Conservation (phyloP, 2,329 filamentous ascomycete species). For the Fusarium decemcellulare region DNA sequence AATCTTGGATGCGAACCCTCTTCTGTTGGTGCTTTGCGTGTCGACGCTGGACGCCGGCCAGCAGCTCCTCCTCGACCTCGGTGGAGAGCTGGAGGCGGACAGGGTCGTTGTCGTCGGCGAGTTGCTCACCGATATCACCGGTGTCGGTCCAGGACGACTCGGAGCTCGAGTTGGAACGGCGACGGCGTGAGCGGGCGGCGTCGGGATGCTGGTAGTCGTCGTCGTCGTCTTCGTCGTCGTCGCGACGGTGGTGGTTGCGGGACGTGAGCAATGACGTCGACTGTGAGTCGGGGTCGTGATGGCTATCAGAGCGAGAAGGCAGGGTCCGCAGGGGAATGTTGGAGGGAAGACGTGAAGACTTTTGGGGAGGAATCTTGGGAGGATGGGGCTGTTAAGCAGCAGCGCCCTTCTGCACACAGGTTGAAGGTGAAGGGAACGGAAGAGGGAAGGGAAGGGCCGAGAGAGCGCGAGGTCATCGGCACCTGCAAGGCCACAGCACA, state of each 20-base stretch:
- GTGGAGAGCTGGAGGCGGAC: constrained; percentile 78
- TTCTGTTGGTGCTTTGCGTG: constrained; percentile 61
- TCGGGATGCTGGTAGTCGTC: constrained; percentile 55
- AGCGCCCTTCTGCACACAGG: constrained; percentile 74
- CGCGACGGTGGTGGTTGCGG: constrained; percentile 58
- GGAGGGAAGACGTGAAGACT: constrained; percentile 78
- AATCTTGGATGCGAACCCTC: constrained; percentile 79
- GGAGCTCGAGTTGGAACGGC: constrained; percentile 68
- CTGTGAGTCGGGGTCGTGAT: constrained; percentile 58
- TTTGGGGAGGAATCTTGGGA: constrained; percentile 89
- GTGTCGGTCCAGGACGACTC: constrained; percentile 91
- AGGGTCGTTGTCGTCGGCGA: constrained; percentile 85
- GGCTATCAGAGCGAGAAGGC: constrained; percentile 54
- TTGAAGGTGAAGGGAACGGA: constrained; percentile 53
- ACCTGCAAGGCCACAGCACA: constrained; percentile 45
- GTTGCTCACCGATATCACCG: constrained; percentile 93
- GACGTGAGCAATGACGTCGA: constrained; percentile 53
- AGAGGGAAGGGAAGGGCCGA: constrained; percentile 40
- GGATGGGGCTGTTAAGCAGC: constrained; percentile 81
- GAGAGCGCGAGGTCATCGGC: constrained; percentile 48
- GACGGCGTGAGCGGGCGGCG: constrained; percentile 30
- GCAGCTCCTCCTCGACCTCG: constrained; percentile 74
- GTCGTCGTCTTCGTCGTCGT: constrained; percentile 60
- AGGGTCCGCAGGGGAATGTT: constrained; percentile 91
- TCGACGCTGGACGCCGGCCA: constrained; percentile 65